These are phyloP conservation scores for Podospora fimiseda DNA, from an alignment of 495 filamentous ascomycete species.

Conservation along the genomic window DNA sequence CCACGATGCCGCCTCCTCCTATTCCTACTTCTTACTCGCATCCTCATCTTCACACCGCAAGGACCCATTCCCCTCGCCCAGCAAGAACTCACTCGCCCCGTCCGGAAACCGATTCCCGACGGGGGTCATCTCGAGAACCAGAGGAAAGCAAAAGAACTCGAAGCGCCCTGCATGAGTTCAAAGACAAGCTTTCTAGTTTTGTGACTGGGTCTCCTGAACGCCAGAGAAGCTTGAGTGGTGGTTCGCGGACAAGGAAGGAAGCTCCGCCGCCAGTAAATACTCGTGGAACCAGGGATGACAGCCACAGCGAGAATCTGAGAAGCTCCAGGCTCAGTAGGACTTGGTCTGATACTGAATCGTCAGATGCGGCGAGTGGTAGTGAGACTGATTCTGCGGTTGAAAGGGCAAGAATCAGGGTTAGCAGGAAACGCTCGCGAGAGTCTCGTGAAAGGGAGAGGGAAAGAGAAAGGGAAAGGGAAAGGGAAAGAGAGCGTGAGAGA, in stretches of 20 bases:
- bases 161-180: conserved; percentile 16
- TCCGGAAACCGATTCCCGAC: background rate
- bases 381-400: conserved; percentile 19
- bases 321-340: conserved; percentile 16
- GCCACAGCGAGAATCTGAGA: no score
- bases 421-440: conserved; percentile 8
- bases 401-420: background rate
- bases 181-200: conserved; percentile 20
- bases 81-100: conserved; percentile 5
- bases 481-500: conserved; percentile 19
- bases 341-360: conserved; percentile 21
- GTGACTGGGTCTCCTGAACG: conserved; percentile 13
- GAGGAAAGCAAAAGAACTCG: conserved; percentile 15
- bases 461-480: conserved; percentile 15
- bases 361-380: no score
- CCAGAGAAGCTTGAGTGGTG: conserved; percentile 22
- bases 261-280: conserved; percentile 4
- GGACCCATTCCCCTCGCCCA: background rate
- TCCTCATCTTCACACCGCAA: background rate
- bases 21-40: conserved; percentile 9
- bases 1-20: conserved; percentile 14
- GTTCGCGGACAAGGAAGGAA: conserved; percentile 15
- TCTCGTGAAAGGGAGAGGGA: conserved; percentile 10
- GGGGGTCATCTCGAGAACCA: background rate
- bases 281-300: conserved; percentile 7